Conservation (phyloP, 805 yeast species). For the Candida qinlingensis region DNA sequence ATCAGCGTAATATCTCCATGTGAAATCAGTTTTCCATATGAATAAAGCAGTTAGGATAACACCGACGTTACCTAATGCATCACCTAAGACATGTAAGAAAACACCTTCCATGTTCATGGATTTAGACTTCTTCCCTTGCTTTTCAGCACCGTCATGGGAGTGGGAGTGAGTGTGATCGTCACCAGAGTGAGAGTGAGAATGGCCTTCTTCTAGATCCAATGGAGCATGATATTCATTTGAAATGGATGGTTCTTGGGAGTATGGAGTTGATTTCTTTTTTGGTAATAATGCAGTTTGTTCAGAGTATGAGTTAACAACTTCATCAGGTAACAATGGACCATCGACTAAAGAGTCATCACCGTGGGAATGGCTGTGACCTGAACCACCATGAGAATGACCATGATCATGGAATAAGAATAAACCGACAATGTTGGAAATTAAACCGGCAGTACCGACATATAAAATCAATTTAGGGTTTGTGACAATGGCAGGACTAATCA, state of each 20-base stretch:
- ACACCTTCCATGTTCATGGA: conserved; percentile 98
- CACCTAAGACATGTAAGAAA: conserved; percentile 91
- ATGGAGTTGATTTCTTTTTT: conserved; percentile 2
- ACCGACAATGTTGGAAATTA: conserved; percentile 78
- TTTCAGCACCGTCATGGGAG: conserved; percentile 11
- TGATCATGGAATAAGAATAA: conserved; percentile 85
- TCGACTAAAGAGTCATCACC: conserved; percentile 21
- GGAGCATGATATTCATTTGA: conserved; percentile 16
- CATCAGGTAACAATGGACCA: conserved; percentile 39
- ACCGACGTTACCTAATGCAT: conserved; percentile 92
- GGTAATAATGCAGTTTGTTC: conserved; percentile 17
- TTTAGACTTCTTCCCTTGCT: conserved; percentile 18
- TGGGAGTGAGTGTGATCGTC: conserved; percentile 3
- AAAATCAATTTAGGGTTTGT: conserved; percentile 79
- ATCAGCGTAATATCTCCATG: conserved; percentile 84
- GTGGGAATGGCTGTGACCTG: conserved; percentile 35
- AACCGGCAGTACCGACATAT: conserved; percentile 78
- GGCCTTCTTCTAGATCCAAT: conserved; percentile 9
- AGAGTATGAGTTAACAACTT: conserved; percentile 34
- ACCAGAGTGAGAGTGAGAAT: conserved; percentile 10
- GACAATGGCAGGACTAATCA: conserved; percentile 73
- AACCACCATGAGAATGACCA: conserved; percentile 47
- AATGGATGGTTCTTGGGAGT: conserved; percentile 16
- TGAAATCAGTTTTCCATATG: conserved; percentile 88
- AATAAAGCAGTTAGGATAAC: conserved; percentile 85